These are phyloP conservation scores for Nigrospora sphaerica DNA, from an alignment of 2,329 filamentous ascomycete genomes.

Conservation along the genomic window DNA sequence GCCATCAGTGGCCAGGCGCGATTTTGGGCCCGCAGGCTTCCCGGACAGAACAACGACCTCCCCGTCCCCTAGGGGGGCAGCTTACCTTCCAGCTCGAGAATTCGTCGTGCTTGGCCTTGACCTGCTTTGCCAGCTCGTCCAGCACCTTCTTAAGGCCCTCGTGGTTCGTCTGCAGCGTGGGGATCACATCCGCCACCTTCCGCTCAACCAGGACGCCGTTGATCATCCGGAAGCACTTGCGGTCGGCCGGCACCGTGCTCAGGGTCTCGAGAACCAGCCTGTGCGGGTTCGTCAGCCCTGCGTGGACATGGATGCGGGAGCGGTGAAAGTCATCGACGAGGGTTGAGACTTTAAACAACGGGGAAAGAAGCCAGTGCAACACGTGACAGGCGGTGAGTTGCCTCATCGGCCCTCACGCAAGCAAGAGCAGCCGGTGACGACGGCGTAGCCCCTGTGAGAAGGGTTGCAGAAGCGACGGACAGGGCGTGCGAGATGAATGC, in stretches of 20 bases:
- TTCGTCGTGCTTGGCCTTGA: slow-evolving; percentile 89
- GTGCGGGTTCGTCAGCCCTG: slow-evolving; percentile 1
- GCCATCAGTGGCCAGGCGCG: too few relatives aligned
- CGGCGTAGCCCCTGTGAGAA: too few relatives aligned
- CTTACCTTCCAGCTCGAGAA: slow-evolving; percentile 96
- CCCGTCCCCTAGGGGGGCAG: slow-evolving; percentile 2
- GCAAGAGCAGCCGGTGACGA: too few relatives aligned
- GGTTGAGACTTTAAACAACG: too few relatives aligned
- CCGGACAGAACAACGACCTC: neutral
- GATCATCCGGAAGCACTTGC: slow-evolving; percentile 98
- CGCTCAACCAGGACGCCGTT: slow-evolving; percentile 94
- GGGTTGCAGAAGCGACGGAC: too few relatives aligned
- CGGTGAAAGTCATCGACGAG: too few relatives aligned
- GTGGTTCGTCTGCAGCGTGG: slow-evolving; percentile 85
- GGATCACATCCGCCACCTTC: slow-evolving; percentile 87
- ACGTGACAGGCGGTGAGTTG: too few relatives aligned
- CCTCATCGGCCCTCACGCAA: too few relatives aligned
- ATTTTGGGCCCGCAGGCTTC: too few relatives aligned
- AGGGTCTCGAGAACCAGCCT: slow-evolving; percentile 94
- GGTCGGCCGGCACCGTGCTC: slow-evolving; percentile 70
- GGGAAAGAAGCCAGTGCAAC: too few relatives aligned
- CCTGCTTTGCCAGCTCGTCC: slow-evolving; percentile 92
- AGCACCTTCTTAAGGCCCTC: slow-evolving; percentile 91
- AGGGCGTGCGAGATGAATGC: slow-evolving; percentile 29
- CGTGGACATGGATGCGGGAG: too few relatives aligned